Percentiles rank a stretch among this genome's conserved stretches.
phyloP scores from a whole-genome alignment of 1,284 basidiomycete species.

The Ganoderma sinense region DNA sequence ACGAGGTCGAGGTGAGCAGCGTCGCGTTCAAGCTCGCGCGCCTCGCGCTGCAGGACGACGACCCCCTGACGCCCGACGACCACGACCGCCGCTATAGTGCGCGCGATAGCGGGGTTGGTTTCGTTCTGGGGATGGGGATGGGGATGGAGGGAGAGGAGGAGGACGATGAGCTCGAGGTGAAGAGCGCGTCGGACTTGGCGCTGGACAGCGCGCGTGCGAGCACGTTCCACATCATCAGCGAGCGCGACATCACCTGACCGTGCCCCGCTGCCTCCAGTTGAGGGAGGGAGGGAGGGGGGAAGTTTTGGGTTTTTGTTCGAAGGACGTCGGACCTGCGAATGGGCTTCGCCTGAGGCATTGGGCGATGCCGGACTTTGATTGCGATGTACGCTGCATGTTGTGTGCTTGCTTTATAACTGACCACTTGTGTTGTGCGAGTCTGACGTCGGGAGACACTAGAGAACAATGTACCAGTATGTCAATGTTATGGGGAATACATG shows the following conservation, averaged over 20 bases:
- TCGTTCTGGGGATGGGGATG: not conserved
- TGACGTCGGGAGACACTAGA: not conserved
- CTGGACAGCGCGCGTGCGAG: not conserved
- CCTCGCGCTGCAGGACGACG: conserved; percentile 1
- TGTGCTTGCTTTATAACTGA: not conserved
- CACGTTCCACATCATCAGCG: not conserved
- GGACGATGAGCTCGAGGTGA: not conserved
- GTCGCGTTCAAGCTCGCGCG: not conserved
- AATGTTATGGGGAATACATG: not conserved
- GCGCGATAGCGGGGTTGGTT: not conserved
- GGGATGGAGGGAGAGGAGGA: not conserved
- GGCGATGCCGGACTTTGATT: not conserved
- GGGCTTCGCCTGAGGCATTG: not conserved
- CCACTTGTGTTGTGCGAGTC: not conserved
- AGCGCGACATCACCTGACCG: not conserved
- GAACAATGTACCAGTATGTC: not conserved
- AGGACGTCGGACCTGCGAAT: not conserved
- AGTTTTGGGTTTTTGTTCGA: not conserved
- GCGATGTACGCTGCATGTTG: not conserved
- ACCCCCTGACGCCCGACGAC: not conserved
- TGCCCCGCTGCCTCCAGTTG: not conserved
- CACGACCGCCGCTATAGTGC: not conserved
- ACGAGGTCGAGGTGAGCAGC: not conserved
- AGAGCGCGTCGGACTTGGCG: not conserved
- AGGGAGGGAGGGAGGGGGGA: not conserved